Evolutionary conservation across 306 rosid species (phyloP), one percentile per base, ranked within the genome.

Genomic region (Boehmeria nivea): DNA sequence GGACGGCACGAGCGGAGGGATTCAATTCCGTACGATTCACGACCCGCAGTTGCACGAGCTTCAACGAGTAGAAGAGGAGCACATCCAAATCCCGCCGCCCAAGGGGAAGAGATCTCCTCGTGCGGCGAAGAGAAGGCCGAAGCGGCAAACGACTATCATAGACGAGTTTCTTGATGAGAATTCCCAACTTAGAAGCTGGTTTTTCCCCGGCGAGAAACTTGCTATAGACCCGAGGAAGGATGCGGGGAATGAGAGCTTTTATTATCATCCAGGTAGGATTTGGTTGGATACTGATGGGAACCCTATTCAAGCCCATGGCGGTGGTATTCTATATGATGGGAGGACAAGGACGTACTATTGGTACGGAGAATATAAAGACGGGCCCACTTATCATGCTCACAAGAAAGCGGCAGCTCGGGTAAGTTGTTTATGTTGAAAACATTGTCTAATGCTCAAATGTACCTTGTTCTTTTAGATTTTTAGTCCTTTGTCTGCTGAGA

Each of bases 261-360:
- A 81, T 77, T 88, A 81, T 61, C 65, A 75, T 61, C 95, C 99
- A 3, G 99, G 94, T 66, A 77, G 94, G 73, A 76, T 85, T 67
- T 93, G 99, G 96, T 62, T 93, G 81, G 99, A 93, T 71, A 79
- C 94, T 3, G 89, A 93, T 42, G 90, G 94, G 39, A 79, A 83
- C 76, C 95, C 96, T 26, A 87, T 87, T 61, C 96, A 93, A 77
- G 96, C 96, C 46, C 99, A 87, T 68, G 99, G 99, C 69, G 99
- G 99, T 43, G 99, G 96, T 59, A 72, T 93, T 67, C 64, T 93
- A 11, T 79, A 66, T 57, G 94, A 87, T 68, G 70, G 78, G 69
- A 67, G 24, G 20, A 77, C 88, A n/a, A 77, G 65, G 76, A 83
- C 86, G 33, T 88, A 85, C 77, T 93, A 93, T 70, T 93, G 99